Base-by-base conservation (phyloP, 2,329 filamentous ascomycete species). In the Monilinia fructicola region DNA sequence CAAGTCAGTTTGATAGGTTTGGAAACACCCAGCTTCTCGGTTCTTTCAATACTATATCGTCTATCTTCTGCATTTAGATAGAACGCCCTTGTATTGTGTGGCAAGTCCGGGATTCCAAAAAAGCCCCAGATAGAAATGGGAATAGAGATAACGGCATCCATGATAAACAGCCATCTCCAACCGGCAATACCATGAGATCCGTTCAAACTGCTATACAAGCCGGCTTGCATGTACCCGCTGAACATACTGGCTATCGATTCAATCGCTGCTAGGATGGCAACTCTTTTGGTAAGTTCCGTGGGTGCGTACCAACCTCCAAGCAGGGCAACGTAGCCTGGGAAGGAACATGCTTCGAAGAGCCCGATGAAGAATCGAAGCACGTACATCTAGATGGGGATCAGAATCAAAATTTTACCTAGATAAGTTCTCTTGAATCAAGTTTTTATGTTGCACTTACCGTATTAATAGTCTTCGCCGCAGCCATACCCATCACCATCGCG, bases 91-190 rank as follows among this genome's bases (percentile, higher is more conserved):
- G 59, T 48, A 5, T 26, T 50, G 14, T 50, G 58, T 38, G 58
- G 58, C 21, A 63, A 21, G 18, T 50, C 60, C 2, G 60, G 60
- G 11, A 63, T 42, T 10, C 23, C 48, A 21, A 64, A 64, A 42
- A 64, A 64, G 42, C 48, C 60, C 38, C 48, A 53, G 1, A 64
- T 5, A 16, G 60, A 50, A 40, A 64, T 64, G n/a, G 50, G 50
- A 46, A 54, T 54, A 3, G 60, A 54, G 11, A 54, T 38, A 16
- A 38, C 38, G 14, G 77, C 78, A 60, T 81, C 79, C 66, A 81
- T 78, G 46, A 81, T 78, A 68, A 82, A 82, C 3, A 81, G 75
- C 79, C 79, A 82, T 58, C 78, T 76, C 80, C 79, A 75, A 38
- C 77, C 80, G 0, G 74, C 67, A 2, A 79, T 71, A 0, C 79